These are phyloP conservation scores for Sugiyamaella boreocaroliniensis DNA, from an alignment of 805 yeast species.

Conservation along the genomic window DNA sequence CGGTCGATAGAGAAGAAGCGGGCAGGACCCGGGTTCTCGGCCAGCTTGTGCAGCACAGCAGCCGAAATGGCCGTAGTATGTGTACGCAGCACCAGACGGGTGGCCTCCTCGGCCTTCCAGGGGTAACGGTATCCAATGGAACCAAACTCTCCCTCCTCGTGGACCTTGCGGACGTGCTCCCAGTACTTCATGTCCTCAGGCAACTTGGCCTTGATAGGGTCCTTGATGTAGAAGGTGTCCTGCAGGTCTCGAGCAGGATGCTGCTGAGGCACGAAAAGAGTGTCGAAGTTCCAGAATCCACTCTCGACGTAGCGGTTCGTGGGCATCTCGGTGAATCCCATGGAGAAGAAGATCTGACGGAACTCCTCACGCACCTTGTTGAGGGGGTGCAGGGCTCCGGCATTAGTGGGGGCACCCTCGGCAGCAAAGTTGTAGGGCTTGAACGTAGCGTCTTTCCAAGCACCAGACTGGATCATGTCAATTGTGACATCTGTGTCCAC, in stretches of 20 bases:
- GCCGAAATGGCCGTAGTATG: constrained; percentile 96
- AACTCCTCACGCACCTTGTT: constrained; percentile 96
- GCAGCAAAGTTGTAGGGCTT: constrained; percentile 95
- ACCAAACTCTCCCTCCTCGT: constrained; percentile 83
- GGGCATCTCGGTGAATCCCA: constrained; percentile 99
- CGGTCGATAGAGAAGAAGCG: constrained; percentile 94
- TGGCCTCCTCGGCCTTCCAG: constrained; percentile 88
- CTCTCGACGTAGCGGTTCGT: constrained; percentile 96
- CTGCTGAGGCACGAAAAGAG: constrained; percentile 96
- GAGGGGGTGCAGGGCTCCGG: constrained; percentile 96
- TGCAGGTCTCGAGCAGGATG: constrained; percentile 99
- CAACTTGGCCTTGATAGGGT: constrained; percentile 71
- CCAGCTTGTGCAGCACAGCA: constrained; percentile 77
- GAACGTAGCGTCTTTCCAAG: constrained; percentile 79
- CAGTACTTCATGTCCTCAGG: constrained; percentile 79
- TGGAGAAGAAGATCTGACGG: constrained; percentile 91
- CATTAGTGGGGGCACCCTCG: constrained; percentile 76
- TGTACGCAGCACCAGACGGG: constrained; percentile 88
- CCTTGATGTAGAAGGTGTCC: constrained; percentile 96
- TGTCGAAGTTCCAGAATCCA: constrained; percentile 98
- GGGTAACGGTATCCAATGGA: constrained; percentile 98
- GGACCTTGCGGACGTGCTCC: constrained; percentile 74
- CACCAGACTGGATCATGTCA: constrained; percentile 79
- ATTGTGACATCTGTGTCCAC: constrained; percentile 90
- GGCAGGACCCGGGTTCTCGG: constrained; percentile 77